Evolutionary conservation across 2,329 filamentous ascomycete species (phyloP), one percentile per base, ranked within the genome.

Genomic region (Botrytis galanthina): DNA sequence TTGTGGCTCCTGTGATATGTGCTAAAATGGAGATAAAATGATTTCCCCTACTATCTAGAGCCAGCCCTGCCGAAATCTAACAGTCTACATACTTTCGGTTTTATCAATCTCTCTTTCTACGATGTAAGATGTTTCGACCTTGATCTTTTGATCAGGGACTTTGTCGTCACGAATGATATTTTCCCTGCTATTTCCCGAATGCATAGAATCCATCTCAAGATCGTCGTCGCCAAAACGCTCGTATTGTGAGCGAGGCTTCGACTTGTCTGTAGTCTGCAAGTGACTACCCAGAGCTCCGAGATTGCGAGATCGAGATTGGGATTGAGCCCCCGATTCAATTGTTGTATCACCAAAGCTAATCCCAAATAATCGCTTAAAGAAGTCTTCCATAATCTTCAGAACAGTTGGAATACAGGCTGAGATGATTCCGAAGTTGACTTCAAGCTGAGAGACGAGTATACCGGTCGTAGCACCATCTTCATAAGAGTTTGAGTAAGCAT

Each of bases 361-460:
- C 5, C 44, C 60, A 57, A 64, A 73, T 35, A 74, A n/a, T 22
- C 51, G 66, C 37, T 57, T 71, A 18, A 71, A 61, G 51, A 29
- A 57, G 22, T 75, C 74, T 68, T 75, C 74, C 26, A 71, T 44
- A 8, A 75, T 63, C 64, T 75, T 75, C 22, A 71, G 48, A 29
- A 74, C 63, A 22, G 72, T 75, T 32, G 74, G 74, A 63, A 75
- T 74, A 37, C 74, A 73, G 46, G 74, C 74, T 67, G 74, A 73
- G 9, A 75, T 71, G 35, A 75, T 75, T 35, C 74, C 74, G 29
- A 75, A 75, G n/a, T 75, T 71, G 44, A 75, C 72, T 64, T 75
- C 74, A 37, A 75, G 69, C 70, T 75, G 74, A 8, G 74, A 75
- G 67, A 75, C 57, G 37, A 73, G 32, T 26, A 75, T 44, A 18